Evolutionary conservation across 345 rosid species (phyloP), one percentile per base, ranked within the genome.

Genomic region (Sonneratia alba): DNA sequence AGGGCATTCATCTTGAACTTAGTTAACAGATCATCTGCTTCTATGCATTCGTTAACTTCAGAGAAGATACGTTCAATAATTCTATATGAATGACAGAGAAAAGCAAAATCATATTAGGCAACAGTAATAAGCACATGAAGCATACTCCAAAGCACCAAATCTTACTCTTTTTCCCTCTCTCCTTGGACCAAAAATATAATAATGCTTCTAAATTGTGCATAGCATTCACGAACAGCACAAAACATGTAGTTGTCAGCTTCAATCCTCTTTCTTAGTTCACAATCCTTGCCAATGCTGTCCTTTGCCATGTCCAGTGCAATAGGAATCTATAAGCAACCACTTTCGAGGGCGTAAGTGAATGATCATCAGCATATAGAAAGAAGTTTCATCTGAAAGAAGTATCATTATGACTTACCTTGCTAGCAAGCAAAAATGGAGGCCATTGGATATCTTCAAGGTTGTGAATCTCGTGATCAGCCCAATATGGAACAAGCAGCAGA

Each of bases 291-390:
- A 79, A 83, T 83, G 84, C 98, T 91, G 78, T 89, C 99, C 81
- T 96, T 96, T 32, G 99, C 99, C 99, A 96, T 96, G 87, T 96
- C 99, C 69, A 96, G 79, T 1, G 99, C 99, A 76, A 92, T 92
- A 64, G 99, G 98, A 53, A 96, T 96, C 99, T 96, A 78, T 64
- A 68, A 70, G 74, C 69, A 66, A 70, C 65, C 73, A 16, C 45
- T 72, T 27, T 53, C 37, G 36, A 66, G 47, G 13, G 36, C 59
- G 65, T 18, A 72, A 45, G 19, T 53, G 16, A 56, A 8, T 37
- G 1, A 53, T 53, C 16, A 18, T 53, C 22, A 53, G 59, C 22
- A 53, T 53, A 53, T 53, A 53, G 19, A 18, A 1, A 21, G 18
- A 15, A 7, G 27, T 37, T 24, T 21, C 37, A 19, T 3, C n/a